These are phyloP conservation scores for Starmerella riodocensis DNA, from an alignment of 805 yeast species.

Conservation along the genomic window DNA sequence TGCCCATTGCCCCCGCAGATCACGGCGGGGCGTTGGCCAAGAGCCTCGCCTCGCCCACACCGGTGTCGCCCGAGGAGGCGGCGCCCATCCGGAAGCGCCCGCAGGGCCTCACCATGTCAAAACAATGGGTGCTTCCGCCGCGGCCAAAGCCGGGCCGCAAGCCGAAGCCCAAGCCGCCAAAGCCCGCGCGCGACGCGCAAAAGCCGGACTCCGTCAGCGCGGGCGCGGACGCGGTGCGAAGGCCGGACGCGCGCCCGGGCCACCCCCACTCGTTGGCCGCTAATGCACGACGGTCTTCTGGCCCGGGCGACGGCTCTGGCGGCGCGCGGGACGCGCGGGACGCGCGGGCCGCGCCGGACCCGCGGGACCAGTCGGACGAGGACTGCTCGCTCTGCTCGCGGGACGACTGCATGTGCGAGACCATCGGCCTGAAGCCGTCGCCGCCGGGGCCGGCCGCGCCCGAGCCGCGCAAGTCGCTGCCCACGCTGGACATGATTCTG, in stretches of 20 bases:
- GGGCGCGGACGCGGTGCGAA: neutral
- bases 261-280: no score
- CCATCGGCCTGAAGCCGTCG: slow-evolving; percentile 24
- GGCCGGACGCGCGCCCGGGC: neutral
- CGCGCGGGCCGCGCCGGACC: neutral
- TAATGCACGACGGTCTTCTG: neutral
- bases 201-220: neutral
- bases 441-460: neutral
- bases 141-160: slow-evolving; percentile 55
- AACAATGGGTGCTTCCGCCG: slow-evolving; percentile 80
- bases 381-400: slow-evolving; percentile 27
- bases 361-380: slow-evolving; percentile 5
- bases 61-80: neutral
- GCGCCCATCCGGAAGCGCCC: neutral
- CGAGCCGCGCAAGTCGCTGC: slow-evolving; percentile 3
- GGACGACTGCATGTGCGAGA: slow-evolving; percentile 28
- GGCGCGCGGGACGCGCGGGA: neutral
- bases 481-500: slow-evolving; percentile 15
- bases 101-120: slow-evolving; percentile 38
- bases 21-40: neutral
- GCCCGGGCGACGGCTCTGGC: no score
- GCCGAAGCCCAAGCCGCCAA: slow-evolving; percentile 91
- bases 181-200: slow-evolving; percentile 39
- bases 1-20: slow-evolving; percentile 7
- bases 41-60: neutral